Evolutionary conservation across 345 rosid species (phyloP), one percentile per base, ranked within the genome.

Genomic region (Geranium brycei): DNA sequence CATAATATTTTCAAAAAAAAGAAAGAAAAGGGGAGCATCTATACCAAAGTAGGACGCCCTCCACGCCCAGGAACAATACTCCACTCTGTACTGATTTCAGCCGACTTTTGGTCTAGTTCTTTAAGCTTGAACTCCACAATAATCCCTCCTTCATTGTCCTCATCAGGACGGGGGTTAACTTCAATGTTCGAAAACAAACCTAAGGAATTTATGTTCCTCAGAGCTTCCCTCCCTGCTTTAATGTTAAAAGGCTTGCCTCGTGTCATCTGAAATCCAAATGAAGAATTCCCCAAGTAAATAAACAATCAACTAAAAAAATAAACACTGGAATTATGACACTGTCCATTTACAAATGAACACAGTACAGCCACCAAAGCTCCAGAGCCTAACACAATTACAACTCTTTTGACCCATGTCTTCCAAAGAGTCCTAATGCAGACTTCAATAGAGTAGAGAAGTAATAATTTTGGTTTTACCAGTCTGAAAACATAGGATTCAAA

Each of bases 11-110:
- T 1, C 38, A 17, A 55, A 31, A 59, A 12, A 1, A n/a, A n/a
- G 41, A 17, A 35, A 17, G n/a, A 12, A 63, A 16, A 5, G 30
- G 19, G 19, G 28, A 32, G 15, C 8, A 64, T 66, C 60, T 65
- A 73, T 79, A 95, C 99, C 82, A 95, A 67, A 16, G 97, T 83
- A 47, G 97, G 96, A 61, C 91, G 84, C 61, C 99, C 99, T 78
- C 99, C 97, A 18, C 85, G 96, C 62, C 97, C 99, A 72, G 99
- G 97, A 71, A 95, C 96, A 74, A 95, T 86, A 76, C 91, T 95
- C 99, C 99, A 95, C 66, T 95, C 99, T 0, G 96, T 84, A 74
- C 95, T 88, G 68, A 91, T 96, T 88, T 95, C 99, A 78, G 99
- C 99, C 47, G 96, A 89, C 77, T 88, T 93, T 71, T 86, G 97